Base-by-base conservation (phyloP, 1,284 basidiomycete species). In the Mycena citricolor region DNA sequence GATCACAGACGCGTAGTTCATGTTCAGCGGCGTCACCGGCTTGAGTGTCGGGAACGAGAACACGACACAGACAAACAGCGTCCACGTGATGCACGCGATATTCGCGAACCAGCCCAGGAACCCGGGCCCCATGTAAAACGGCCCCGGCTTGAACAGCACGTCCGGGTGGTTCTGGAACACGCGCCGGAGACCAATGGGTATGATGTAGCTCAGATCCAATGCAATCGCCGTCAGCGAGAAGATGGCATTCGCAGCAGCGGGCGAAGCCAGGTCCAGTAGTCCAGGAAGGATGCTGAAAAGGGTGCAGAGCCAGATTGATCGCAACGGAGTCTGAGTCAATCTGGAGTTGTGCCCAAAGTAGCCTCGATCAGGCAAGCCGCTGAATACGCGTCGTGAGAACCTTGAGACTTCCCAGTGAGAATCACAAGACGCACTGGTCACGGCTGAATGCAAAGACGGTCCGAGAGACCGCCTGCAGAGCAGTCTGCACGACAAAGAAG, bases 401-500 rank as follows among this genome's bases (percentile, higher is more conserved):
- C 29, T 25, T 24, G 33, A 35, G 11, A 32, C 32, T 36, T 40
- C 19, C n/a, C 22, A 31, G 13, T 22, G 14, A 29, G 10, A 37
- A n/a, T n/a, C 7, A 32, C 19, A 25, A 23, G 19, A 54, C 67
- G 42, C 51, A 76, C 81, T 79, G 77, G 60, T 94, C 91, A 45
- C 91, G 86, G 59, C 86, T 89, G 69, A 97, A 91, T 4, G 94
- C 94, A 58, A 91, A 95, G 32, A 94, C 72, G 0, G 90, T 88
- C 36, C 93, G 79, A 4, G 91, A 91, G 44, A 83, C 84, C 8
- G 93, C 93, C 65, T 97, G 94, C 4, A 92, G 73, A 19, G 86
- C 74, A 3, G 82, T 80, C 62, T 91, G 89, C 29, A 83, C 79
- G 35, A 92, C 88, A 64, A 90, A 91, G 69, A 90, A 90, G 1